These are phyloP conservation scores for Allomyces macrogynus DNA, from an alignment of 192 early-diverging fungal genomes.

Conservation along the genomic window DNA sequence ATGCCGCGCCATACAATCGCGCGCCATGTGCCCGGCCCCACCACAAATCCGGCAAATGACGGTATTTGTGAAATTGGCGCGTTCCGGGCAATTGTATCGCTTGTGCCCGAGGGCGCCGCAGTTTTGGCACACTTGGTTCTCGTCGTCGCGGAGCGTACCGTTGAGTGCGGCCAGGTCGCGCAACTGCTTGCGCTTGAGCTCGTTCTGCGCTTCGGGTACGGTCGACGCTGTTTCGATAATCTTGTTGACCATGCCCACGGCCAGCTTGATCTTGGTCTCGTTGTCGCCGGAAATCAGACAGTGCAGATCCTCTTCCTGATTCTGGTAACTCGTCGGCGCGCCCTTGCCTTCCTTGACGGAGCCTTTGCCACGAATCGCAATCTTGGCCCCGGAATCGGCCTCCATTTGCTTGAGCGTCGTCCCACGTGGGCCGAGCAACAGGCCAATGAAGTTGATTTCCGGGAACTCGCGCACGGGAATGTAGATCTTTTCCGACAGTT, in stretches of 20 bases:
- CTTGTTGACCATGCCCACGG: slow-evolving; percentile 68
- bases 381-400: slow-evolving; percentile 77
- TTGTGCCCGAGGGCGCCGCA: slow-evolving; percentile 82
- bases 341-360: slow-evolving; percentile 88
- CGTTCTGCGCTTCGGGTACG: slow-evolving; percentile 82
- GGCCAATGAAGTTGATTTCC: slow-evolving; percentile 93
- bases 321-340: slow-evolving; percentile 6
- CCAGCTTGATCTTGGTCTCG: slow-evolving; percentile 69
- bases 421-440: slow-evolving; percentile 89
- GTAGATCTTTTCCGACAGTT: slow-evolving; percentile 76
- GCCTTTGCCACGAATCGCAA: slow-evolving; percentile 87
- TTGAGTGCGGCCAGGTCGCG: slow-evolving; percentile 87
- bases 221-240: slow-evolving; percentile 83
- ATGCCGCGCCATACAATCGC: slow-evolving; percentile 76
- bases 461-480: slow-evolving; percentile 91
- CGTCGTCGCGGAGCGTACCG: slow-evolving; percentile 88
- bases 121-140: slow-evolving; percentile 81
- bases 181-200: slow-evolving; percentile 82
- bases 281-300: slow-evolving; percentile 75
- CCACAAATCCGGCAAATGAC: slow-evolving; percentile 76
- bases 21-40: slow-evolving; percentile 75
- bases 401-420: slow-evolving; percentile 94
- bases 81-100: slow-evolving; percentile 76
- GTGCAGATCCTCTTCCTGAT: slow-evolving; percentile 60
- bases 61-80: slow-evolving; percentile 61